Percentiles rank a stretch among this genome's conserved stretches.
These are phyloP conservation scores for Tolypocladium endophyticum DNA, from an alignment of 2,329 filamentous ascomycete species.

Conservation along the genomic window DNA sequence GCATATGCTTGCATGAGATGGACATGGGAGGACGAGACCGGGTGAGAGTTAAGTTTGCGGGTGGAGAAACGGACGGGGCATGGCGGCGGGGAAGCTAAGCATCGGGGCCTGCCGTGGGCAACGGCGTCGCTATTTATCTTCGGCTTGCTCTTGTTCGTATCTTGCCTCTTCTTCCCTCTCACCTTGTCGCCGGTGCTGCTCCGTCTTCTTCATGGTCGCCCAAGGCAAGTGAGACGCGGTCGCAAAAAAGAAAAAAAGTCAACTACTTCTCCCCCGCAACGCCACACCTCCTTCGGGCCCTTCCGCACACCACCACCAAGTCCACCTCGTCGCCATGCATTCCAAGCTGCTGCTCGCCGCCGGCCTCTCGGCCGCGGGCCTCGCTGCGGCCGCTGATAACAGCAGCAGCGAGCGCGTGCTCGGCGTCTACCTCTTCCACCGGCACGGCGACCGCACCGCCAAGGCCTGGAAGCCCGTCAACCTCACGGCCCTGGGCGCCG, in stretches of 20 bases:
- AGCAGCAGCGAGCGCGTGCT: constrained; percentile 56
- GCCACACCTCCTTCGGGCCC: background rate
- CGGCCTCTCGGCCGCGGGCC: constrained; percentile 16
- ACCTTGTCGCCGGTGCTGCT: background rate
- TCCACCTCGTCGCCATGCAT: constrained; percentile 21
- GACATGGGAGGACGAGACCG: background rate
- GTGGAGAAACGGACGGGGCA: background rate
- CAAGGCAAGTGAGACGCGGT: background rate
- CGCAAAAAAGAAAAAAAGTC: background rate
- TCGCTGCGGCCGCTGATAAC: constrained; percentile 23
- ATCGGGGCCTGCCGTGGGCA: background rate
- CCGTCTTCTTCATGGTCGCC: background rate
- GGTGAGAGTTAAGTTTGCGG: too few relatives aligned
- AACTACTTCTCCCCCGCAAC: background rate
- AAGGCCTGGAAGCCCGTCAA: constrained; percentile 62
- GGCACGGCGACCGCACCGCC: constrained; percentile 79
- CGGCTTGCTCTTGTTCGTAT: background rate
- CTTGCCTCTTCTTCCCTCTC: background rate
- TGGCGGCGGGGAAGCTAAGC: background rate
- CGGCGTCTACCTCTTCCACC: constrained; percentile 77
- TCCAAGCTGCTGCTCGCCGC: constrained; percentile 25
- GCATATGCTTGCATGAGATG: background rate
- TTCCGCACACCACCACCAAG: background rate
- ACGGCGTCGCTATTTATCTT: background rate
- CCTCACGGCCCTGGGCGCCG: constrained; percentile 71